Conservation (phyloP, 148 eudicot genomes). For the Rhododendron ferrugineum region DNA sequence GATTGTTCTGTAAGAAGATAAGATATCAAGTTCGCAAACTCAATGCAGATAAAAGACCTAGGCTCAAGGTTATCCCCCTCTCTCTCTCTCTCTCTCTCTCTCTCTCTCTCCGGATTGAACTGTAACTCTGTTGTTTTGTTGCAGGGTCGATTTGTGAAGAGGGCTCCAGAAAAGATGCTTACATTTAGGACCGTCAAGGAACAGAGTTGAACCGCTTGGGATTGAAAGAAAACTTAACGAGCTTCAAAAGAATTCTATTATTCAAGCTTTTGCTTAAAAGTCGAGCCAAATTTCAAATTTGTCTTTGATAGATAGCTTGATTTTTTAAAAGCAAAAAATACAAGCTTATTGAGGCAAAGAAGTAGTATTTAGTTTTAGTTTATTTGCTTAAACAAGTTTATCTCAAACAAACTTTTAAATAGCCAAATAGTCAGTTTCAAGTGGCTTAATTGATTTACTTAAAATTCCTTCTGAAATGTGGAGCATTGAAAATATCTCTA, state of each 20-base stretch:
- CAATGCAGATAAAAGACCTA: constrained; percentile 42
- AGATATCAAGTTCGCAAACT: constrained; percentile 43
- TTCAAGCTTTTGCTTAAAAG: neutral
- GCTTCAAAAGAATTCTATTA: neutral
- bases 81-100: neutral
- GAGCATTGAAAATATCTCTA: constrained; percentile 15
- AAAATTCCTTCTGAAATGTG: neutral
- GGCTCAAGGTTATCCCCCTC: constrained; percentile 25
- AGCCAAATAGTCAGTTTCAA: neutral
- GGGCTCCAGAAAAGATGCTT: constrained; percentile 22
- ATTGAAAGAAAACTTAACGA: neutral
- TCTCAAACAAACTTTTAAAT: neutral
- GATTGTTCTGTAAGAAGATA: constrained; percentile 39
- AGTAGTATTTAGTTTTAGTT: neutral
- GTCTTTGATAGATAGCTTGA: neutral
- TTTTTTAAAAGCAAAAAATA: neutral
- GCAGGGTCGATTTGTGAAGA: constrained; percentile 55
- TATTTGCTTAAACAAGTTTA: neutral
- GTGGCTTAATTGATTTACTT: neutral
- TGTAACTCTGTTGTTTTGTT: constrained; percentile 7
- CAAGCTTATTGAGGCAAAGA: neutral
- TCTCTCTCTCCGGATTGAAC: neutral
- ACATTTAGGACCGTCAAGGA: neutral
- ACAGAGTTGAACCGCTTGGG: neutral
- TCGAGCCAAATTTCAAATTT: neutral